Base-by-base conservation (phyloP, 2,329 filamentous ascomycete species). In the Diaporthe sp. region DNA sequence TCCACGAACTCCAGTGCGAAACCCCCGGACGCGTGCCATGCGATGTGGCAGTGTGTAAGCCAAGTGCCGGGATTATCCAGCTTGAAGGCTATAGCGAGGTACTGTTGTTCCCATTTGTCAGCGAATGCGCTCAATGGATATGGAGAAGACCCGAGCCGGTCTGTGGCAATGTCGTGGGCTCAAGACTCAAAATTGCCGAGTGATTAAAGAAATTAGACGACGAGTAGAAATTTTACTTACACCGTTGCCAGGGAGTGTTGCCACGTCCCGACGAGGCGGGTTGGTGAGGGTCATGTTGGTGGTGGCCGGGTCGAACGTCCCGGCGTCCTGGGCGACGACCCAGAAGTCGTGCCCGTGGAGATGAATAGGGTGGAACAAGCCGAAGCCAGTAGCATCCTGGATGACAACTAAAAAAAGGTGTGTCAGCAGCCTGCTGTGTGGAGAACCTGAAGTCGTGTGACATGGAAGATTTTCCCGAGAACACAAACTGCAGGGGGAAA, bases 281-380 rank as follows among this genome's bases (percentile, higher is more conserved):
- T 86, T 86, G 71, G 68, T 51, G 74, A 79, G 78, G 74, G 76
- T 78, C 22, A 81, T 75, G 6, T 58, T 57, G 4, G 79, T 65
- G 6, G 68, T 60, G 71, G 47, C 74, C 63, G 75, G 70, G 74
- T 75, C 75, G 68, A 75, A 81, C n/a, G 71, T 9, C 22, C 80
- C 76, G 47, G 75, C 68, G 47, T 79, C 80, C 81, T 84, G 76
- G 22, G 82, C 81, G 12, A 89, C 78, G 17, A 89, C 80, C 78
- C 84, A 86, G 81, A 89, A 89, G 74, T 89, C 85, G 78, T 89
- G 88, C 8, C 88, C 88, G 80, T 89, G 88, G 20, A 89, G 81
- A 80, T 89, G 88, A 79, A 88, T 86, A 0, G 87, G 86, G 77
- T 88, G 87, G 37, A 84, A 78, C 61, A 82, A 28, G 4, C 74